phyloP scores from a whole-genome alignment of 2,329 filamentous ascomycete species.

The Claviceps africana region DNA sequence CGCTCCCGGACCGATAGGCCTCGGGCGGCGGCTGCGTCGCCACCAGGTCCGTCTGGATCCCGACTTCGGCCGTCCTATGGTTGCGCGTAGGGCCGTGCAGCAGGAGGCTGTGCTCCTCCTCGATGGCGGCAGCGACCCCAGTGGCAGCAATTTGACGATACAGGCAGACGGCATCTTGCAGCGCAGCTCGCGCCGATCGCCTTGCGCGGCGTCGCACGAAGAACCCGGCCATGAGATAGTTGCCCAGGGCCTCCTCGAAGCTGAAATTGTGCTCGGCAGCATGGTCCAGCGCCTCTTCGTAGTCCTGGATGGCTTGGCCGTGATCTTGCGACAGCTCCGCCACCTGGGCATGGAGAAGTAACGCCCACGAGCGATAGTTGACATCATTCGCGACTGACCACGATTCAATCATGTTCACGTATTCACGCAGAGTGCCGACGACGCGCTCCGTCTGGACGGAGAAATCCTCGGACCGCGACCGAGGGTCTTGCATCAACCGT shows the following conservation, averaged over 20 bases:
- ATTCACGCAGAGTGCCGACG: conserved; percentile 36
- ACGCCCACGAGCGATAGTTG: conserved; percentile 60
- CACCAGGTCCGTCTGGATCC: conserved; percentile 58
- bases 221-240: conserved; percentile 60
- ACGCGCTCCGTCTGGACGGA: conserved; percentile 31
- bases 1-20: conserved; percentile 34
- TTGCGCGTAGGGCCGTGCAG: conserved; percentile 48
- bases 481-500: conserved; percentile 33
- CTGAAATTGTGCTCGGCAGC: conserved; percentile 50
- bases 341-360: conserved; percentile 53
- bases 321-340: conserved; percentile 46
- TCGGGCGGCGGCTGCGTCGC: conserved; percentile 38
- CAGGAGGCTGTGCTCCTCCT: conserved; percentile 53
- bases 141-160: conserved; percentile 56
- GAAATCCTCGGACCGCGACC: conserved; percentile 27
- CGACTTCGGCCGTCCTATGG: conserved; percentile 45
- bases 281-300: conserved; percentile 61
- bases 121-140: conserved; percentile 54
- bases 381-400: conserved; percentile 51
- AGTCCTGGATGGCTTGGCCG: conserved; percentile 45
- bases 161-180: conserved; percentile 52
- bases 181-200: conserved; percentile 53
- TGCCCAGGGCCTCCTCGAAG: conserved; percentile 59
- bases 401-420: conserved; percentile 47
- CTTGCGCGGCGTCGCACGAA: conserved; percentile 51